These are phyloP conservation scores for Neurospora africana DNA, from an alignment of 495 filamentous ascomycete genomes.

Conservation along the genomic window DNA sequence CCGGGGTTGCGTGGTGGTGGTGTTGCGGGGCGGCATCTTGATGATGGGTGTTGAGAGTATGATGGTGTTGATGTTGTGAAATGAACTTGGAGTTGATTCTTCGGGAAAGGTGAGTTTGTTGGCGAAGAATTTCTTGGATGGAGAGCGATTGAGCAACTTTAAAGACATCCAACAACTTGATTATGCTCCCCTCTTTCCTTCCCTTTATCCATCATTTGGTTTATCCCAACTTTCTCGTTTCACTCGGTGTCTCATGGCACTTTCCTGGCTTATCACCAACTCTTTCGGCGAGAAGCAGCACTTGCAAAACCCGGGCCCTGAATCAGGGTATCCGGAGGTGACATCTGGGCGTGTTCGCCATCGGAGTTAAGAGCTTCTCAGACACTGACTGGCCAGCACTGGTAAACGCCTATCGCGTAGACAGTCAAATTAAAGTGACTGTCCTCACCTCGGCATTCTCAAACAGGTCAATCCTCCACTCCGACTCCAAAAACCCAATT, in stretches of 20 bases:
- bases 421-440: background rate
- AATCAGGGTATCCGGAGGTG: background rate
- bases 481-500: slow-evolving; percentile 10
- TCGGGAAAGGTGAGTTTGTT: background rate
- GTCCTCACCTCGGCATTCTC: background rate
- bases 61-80: background rate
- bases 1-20: background rate
- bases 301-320: background rate
- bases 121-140: background rate
- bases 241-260: too few relatives aligned
- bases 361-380: background rate
- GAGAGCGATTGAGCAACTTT: background rate
- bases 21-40: background rate
- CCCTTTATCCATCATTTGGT: background rate
- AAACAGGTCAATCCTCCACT: background rate
- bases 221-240: background rate
- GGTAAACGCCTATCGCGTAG: background rate
- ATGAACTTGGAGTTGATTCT: background rate
- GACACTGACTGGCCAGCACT: background rate
- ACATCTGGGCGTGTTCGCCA: background rate
- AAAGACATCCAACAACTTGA: background rate
- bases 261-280: background rate
- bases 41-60: background rate
- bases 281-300: background rate
- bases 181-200: background rate